Percentiles rank a stretch among this genome's conserved stretches.
phyloP scores from a whole-genome alignment of 2,329 filamentous ascomycete species.

The Paracoccidioides brasiliensis region DNA sequence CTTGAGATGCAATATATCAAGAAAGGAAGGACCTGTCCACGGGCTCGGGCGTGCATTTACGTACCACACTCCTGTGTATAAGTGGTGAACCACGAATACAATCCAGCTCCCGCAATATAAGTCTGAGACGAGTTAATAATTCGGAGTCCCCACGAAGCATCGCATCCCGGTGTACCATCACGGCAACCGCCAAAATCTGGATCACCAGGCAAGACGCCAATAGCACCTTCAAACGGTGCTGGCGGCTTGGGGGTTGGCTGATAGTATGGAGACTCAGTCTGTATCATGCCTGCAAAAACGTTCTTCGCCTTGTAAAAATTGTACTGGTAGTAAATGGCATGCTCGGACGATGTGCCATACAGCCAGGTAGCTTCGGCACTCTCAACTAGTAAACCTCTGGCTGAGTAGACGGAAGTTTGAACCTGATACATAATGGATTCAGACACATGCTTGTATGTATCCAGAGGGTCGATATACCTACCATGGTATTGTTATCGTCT shows the following conservation, averaged over 20 bases:
- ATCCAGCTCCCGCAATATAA: slow-evolving; percentile 1
- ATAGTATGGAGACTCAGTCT: slow-evolving; percentile 3
- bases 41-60: background rate
- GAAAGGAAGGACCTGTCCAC: background rate
- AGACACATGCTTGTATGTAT: background rate
- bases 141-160: slow-evolving; percentile 1
- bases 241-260: slow-evolving; percentile 2
- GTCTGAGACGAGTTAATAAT: slow-evolving; percentile 1
- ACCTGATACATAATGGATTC: background rate
- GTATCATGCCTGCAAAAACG: slow-evolving; percentile 2
- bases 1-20: background rate
- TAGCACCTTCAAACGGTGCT: background rate
- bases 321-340: slow-evolving; percentile 4
- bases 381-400: slow-evolving; percentile 2
- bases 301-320: slow-evolving; percentile 1
- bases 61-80: slow-evolving; percentile 3
- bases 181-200: background rate
- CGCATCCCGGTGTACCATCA: background rate
- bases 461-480: background rate
- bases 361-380: background rate
- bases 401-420: background rate
- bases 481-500: slow-evolving; percentile 3
- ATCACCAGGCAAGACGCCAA: background rate
- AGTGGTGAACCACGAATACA: slow-evolving; percentile 3
- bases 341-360: slow-evolving; percentile 4